phyloP scores from a whole-genome alignment of 2,329 filamentous ascomycete species.

The Parasarocladium wereldwijsianum region DNA sequence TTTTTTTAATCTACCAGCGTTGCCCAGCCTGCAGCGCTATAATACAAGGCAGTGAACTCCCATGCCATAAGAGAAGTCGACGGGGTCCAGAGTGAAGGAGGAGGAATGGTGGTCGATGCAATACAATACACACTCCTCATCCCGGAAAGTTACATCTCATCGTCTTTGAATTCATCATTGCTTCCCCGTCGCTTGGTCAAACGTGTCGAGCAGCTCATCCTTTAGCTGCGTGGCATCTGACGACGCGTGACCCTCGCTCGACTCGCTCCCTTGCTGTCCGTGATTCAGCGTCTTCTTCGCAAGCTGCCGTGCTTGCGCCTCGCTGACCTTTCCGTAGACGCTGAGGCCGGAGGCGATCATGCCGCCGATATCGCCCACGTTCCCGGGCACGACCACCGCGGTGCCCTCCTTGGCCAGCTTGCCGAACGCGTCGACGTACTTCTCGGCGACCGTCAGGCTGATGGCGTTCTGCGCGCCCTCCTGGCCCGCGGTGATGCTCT shows the following conservation, averaged over 20 bases:
- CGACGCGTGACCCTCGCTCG: conserved; percentile 5
- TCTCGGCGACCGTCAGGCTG: conserved; percentile 82
- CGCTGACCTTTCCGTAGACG: conserved; percentile 85
- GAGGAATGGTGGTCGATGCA: no score
- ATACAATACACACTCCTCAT: no score
- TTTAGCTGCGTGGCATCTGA: conserved; percentile 14
- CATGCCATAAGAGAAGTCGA: no score
- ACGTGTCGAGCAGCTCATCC: conserved; percentile 25
- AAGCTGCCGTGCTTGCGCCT: conserved; percentile 58
- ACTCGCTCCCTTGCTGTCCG: conserved; percentile 7
- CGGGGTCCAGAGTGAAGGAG: no score
- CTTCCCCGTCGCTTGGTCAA: conserved; percentile 20
- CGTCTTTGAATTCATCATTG: no score
- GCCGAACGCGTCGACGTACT: conserved; percentile 91
- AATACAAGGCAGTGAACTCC: no score
- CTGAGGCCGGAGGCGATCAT: conserved; percentile 96
- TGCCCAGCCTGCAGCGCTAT: no score
- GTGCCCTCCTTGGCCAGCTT: conserved; percentile 92
- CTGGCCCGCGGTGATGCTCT: conserved; percentile 57
- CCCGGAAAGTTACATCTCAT: no score
- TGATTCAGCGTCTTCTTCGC: conserved; percentile 31
- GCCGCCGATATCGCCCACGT: conserved; percentile 86
- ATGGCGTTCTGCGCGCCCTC: conserved; percentile 69
- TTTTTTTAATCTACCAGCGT: no score
- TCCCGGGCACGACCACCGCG: conserved; percentile 86